Evolutionary conservation across 2,329 filamentous ascomycete genomes (phyloP), one percentile per base, ranked within the genome.

Genomic region (Fusarium tupiense): DNA sequence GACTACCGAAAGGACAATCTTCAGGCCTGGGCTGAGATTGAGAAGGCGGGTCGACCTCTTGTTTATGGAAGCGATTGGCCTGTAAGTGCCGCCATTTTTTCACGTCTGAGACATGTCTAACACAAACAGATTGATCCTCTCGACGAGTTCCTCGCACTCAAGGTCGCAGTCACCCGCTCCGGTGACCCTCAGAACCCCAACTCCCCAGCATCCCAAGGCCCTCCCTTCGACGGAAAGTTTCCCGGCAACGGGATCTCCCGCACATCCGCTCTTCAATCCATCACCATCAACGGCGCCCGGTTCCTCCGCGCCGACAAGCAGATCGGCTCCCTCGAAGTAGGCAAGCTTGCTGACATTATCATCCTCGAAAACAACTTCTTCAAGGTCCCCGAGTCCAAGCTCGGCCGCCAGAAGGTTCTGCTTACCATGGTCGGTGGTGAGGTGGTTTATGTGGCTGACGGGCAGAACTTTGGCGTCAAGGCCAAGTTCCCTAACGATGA

Each of bases 1-100:
- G 53, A 69, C 8, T 67, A 78, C 8, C 78, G 78, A 1, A 47
- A 67, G 20, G 54, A 71, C 14, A 72, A 79, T 33, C 59, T 89
- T 4, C 71, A 80, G 10, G 73, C 78, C 1, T 78, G 73, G 64
- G 72, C 67, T 11, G 44, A 76, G 7, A 67, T 78, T 11, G 71
- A 74, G 20, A 47, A 71, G 22, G 64, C 62, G 3, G 75, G 75
- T 24, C 70, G 75, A 4, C 67, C 65, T 50, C 59, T 76, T 37
- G 47, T 77, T 8, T 77, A 79, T 11, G 78, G 78, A 29, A 79
- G 77, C 22, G 77, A 79, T 44, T 79, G 77, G 76, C 77, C 77
- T 24, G 77, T 78, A 61, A 75, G 77, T 70, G 10, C 11, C 16
- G 4, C 9, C 20, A 19, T 22, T 4, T 31, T n/a, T 33, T 11